A percentile compares a stretch with the other conserved stretches of the same genome.
Evolutionary conservation across 345 rosid species (phyloP).

Genomic region (Luvunga scandens): DNA sequence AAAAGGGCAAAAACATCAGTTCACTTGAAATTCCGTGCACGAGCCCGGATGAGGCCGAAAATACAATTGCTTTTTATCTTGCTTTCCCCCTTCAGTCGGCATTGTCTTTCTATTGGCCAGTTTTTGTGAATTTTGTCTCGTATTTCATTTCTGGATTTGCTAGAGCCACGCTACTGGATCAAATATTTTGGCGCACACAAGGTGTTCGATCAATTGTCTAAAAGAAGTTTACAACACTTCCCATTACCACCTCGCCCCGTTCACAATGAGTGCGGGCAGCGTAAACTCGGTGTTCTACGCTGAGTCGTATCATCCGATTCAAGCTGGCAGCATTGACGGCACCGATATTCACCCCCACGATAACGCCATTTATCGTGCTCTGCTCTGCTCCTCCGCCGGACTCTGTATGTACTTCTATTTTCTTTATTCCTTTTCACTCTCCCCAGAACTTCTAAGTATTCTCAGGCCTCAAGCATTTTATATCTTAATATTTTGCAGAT

Average conservation of each 20-base stretch:
- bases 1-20: too few relatives aligned
- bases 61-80: too few relatives aligned
- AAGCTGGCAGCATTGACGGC: conserved; percentile 95
- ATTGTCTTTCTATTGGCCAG: too few relatives aligned
- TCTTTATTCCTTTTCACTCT: not conserved
- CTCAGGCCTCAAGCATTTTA: not conserved
- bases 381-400: conserved; percentile 75
- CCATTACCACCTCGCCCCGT: not conserved
- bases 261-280: conserved; percentile 24
- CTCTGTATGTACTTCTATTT: conserved; percentile 48
- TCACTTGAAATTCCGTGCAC: too few relatives aligned
- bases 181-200: too few relatives aligned
- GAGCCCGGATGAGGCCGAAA: too few relatives aligned
- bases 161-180: too few relatives aligned
- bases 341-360: conserved; percentile 80
- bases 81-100: too few relatives aligned
- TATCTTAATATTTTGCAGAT: conserved; percentile 35
- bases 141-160: too few relatives aligned
- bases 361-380: conserved; percentile 74
- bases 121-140: too few relatives aligned
- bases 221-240: not conserved
- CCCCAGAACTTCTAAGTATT: not conserved
- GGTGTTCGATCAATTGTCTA: not conserved
- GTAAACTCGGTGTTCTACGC: conserved; percentile 84
- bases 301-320: conserved; percentile 85